These are phyloP conservation scores for Aspergillus melleus DNA, from an alignment of 2,329 filamentous ascomycete genomes.

Conservation along the genomic window DNA sequence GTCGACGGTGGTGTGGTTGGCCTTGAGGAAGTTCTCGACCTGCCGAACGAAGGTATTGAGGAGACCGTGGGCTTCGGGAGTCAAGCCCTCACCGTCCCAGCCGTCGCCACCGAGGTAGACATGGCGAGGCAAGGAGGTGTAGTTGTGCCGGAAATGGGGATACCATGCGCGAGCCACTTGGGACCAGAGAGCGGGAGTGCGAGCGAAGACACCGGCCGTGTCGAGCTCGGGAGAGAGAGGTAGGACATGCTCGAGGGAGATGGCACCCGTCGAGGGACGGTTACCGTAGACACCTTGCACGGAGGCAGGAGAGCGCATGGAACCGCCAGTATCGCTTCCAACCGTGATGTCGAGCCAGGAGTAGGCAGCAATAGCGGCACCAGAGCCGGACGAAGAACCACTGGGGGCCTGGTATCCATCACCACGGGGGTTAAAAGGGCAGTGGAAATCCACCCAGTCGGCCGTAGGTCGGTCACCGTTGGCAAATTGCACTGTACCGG, in stretches of 20 bases:
- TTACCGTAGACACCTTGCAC: slow-evolving; percentile 31
- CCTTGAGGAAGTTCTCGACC: slow-evolving; percentile 25
- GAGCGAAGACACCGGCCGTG: slow-evolving; percentile 32
- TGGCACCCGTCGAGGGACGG: slow-evolving; percentile 24
- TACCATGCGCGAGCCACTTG: slow-evolving; percentile 20
- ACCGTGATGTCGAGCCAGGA: slow-evolving; percentile 32
- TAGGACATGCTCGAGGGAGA: slow-evolving; percentile 21
- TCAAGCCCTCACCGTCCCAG: slow-evolving; percentile 2
- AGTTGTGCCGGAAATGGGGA: slow-evolving; percentile 14
- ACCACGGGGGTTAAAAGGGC: slow-evolving; percentile 41
- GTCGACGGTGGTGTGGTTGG: slow-evolving; percentile 28
- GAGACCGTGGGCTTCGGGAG: slow-evolving; percentile 23
- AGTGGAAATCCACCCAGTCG: slow-evolving; percentile 38
- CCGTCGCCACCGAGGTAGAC: slow-evolving; percentile 12
- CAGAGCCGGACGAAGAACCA: slow-evolving; percentile 22
- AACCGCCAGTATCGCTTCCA: slow-evolving; percentile 29
- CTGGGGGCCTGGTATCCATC: slow-evolving; percentile 33
- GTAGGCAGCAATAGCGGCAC: slow-evolving; percentile 31
- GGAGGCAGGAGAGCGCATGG: slow-evolving; percentile 27
- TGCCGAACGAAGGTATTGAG: slow-evolving; percentile 25
- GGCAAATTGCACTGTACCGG: slow-evolving; percentile 36
- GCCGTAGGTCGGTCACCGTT: slow-evolving; percentile 29
- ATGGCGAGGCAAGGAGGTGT: slow-evolving; percentile 22
- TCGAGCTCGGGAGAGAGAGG: slow-evolving; percentile 31
- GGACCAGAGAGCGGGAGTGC: slow-evolving; percentile 23